Conservation (phyloP, 352 stramenopile genomes). For the Phytophthora sp. region DNA sequence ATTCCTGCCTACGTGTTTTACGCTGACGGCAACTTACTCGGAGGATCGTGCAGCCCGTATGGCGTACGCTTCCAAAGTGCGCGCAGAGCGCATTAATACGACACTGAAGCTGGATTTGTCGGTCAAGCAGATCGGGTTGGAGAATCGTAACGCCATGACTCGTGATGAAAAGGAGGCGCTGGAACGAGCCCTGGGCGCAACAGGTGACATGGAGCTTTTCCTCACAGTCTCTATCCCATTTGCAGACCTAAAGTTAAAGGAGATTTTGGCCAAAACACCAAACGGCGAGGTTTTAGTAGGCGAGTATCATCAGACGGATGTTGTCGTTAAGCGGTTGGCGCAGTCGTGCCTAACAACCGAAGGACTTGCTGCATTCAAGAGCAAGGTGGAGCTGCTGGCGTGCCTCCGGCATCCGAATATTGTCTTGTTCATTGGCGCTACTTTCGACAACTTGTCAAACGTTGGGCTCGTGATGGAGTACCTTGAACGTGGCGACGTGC, state of each 20-base stretch:
- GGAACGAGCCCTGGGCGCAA: conserved; percentile 53
- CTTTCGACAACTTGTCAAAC: conserved; percentile 83
- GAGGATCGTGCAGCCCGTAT: conserved; percentile 73
- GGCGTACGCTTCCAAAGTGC: conserved; percentile 76
- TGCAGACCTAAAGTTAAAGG: conserved; percentile 70
- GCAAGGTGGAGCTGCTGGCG: conserved; percentile 78
- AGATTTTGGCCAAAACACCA: conserved; percentile 73
- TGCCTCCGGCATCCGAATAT: conserved; percentile 87
- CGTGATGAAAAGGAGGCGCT: conserved; percentile 65
- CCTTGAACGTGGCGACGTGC: conserved; percentile 73
- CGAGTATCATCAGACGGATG: conserved; percentile 77
- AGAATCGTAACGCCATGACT: conserved; percentile 64
- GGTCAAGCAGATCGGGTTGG: conserved; percentile 70
- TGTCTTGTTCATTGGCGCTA: conserved; percentile 87
- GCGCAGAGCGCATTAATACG: conserved; percentile 82
- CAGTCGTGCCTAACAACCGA: conserved; percentile 64
- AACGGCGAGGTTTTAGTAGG: conserved; percentile 71
- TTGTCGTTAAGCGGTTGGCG: conserved; percentile 81
- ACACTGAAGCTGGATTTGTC: conserved; percentile 81
- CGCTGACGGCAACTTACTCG: conserved; percentile 76
- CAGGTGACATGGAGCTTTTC: conserved; percentile 61
- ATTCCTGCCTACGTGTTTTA: conserved; percentile 66
- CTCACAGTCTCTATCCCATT: conserved; percentile 81
- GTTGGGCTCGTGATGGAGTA: conserved; percentile 83
- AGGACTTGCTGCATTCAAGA: conserved; percentile 75